Conservation (phyloP, 1,284 basidiomycete genomes). For the Puccinia polysora region DNA sequence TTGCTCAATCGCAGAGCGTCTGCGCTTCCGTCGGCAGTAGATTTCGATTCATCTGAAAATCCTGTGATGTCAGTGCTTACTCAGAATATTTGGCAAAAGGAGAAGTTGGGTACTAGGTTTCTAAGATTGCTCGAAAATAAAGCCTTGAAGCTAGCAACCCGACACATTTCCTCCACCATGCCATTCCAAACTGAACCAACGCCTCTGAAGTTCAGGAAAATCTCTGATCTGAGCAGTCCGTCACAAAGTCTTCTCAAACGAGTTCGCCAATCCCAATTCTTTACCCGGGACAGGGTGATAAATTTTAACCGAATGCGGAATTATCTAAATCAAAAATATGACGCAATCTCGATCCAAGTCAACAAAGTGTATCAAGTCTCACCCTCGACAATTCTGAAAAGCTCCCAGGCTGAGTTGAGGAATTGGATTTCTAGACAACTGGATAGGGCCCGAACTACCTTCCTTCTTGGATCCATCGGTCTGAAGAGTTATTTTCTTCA, state of each 20-base stretch:
- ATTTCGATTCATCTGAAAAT: not conserved
- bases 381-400: not conserved
- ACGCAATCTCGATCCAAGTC: not conserved
- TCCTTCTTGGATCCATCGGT: not conserved
- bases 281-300: not conserved
- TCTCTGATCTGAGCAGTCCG: not conserved
- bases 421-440: not conserved
- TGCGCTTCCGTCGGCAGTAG: not conserved
- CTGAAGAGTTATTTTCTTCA: not conserved
- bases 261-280: not conserved
- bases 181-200: not conserved
- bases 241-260: not conserved
- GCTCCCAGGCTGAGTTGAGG: not conserved
- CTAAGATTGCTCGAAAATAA: constrained; percentile 33
- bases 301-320: not conserved
- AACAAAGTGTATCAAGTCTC: not conserved
- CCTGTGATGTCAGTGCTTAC: constrained; percentile 19
- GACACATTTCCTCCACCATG: not conserved
- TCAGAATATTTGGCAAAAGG: constrained; percentile 11
- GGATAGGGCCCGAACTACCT: not conserved
- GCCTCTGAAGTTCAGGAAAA: too few relatives aligned
- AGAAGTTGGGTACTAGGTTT: constrained; percentile 14
- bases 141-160: constrained; percentile 15
- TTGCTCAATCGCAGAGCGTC: not conserved
- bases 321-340: not conserved